Evolutionary conservation across 306 rosid genomes (phyloP), one percentile per base, ranked within the genome.

Genomic region (Ormosia emarginata): DNA sequence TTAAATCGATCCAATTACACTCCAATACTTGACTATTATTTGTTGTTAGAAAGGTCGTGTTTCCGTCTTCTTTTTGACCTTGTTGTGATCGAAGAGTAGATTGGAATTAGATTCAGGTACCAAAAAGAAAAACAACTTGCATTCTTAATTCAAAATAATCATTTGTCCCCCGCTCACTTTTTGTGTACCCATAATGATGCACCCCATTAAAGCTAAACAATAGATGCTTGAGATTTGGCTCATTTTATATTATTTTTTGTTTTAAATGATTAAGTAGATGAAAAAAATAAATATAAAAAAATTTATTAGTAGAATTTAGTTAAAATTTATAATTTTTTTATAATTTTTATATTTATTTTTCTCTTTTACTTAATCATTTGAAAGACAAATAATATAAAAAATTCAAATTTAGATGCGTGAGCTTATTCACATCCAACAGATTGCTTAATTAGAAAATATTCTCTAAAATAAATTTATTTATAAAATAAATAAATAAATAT

Each of bases 71-170:
- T 65, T 71, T 86, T 83, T 83, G 78, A 77, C 83, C 90, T 64
- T 77, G 53, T 83, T 65, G 70, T 41, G 62, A 79, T 82, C 67
- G 82, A 84, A 84, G 74, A 77, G 66, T 49, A 80, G 74, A 76
- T 83, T 58, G 78, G 83, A 86, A 86, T 83, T 57, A 47, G 90
- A 87, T 83, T 86, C 87, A 76, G 78, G 79, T 67, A 65, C 83
- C 30, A 1, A 80, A 65, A 87, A 77, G 81, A 53, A 71, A 71
- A 82, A 76, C 81, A 87, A 83, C 4, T 85, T 87, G 88, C 59
- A 29, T 65, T 69, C 75, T 78, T 79, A 79, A 82, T 87, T 82
- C 83, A 82, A 82, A 46, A 79, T 79, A 75, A 85, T 85, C 81
- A 82, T 75, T 85, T 79, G 83, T 39, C 43, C 61, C 75, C 4